Percentiles rank a stretch among this genome's conserved stretches.
Evolutionary conservation across 179 eudicot genomes (phyloP).

Genomic region (Patellifolia procumbens): DNA sequence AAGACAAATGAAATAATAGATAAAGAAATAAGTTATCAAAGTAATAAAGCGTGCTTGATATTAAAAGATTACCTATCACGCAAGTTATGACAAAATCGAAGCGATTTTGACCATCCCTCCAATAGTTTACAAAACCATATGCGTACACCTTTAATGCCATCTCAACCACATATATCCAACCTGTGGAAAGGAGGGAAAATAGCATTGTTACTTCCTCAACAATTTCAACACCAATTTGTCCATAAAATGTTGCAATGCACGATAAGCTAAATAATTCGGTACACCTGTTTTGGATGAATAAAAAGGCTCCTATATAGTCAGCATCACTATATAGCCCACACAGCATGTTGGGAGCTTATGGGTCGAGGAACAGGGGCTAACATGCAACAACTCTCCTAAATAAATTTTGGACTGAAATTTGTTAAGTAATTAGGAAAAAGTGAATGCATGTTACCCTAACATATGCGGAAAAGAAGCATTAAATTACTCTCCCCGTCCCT

Average conservation of each 20-base stretch:
- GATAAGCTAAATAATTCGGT: neutral
- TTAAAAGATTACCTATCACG: slow-evolving; percentile 67
- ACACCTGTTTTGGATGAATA: neutral
- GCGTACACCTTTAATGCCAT: slow-evolving; percentile 83
- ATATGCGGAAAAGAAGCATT: neutral
- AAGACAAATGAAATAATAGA: neutral
- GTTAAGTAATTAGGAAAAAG: neutral
- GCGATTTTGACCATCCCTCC: slow-evolving; percentile 96
- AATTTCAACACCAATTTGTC: neutral
- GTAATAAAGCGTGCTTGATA: no score
- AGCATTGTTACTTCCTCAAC: neutral
- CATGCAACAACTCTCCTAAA: neutral
- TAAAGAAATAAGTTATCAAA: neutral
- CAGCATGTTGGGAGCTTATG: neutral
- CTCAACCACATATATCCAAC: slow-evolving; percentile 93
- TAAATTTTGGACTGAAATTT: no score
- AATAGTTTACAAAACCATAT: slow-evolving; percentile 82
- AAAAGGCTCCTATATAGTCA: neutral
- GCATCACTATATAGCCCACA: no score
- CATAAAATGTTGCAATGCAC: neutral
- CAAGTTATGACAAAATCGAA: slow-evolving; percentile 92
- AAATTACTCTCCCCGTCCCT: no score
- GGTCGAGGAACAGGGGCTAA: neutral
- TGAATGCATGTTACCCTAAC: neutral
- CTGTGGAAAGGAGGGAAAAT: slow-evolving; percentile 38